Base-by-base conservation (phyloP, 148 eudicot species). In the Pharnaceum exiguum region DNA sequence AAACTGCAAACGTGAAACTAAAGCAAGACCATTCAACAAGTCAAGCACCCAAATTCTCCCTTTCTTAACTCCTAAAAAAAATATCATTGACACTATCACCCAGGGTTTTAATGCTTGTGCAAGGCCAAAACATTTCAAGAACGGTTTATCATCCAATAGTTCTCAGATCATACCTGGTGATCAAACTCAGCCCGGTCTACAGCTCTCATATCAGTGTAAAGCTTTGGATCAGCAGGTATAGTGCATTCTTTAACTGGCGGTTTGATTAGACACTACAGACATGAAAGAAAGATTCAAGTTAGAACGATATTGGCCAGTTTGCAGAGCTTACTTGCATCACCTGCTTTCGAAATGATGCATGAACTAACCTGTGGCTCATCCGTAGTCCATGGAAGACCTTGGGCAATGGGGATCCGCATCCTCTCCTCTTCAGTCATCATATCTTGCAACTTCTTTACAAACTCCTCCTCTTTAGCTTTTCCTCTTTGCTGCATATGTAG, bases 371-470 rank as follows among this genome's bases (percentile, higher is more conserved):
- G 84, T 26, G 97, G 96, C 53, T 85, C 86, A 61, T 87, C 97
- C 27, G 96, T 91, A 45, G 96, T 91, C 90, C 87, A 82, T 16
- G 97, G 97, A 60, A 91, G 90, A 59, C 94, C 90, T 77, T 82
- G 97, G 7, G 97, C 97, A 60, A 87, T 62, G 26, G 93, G 94
- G 67, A 87, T 72, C 58, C 90, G 82, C 65, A 72, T 81, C 74
- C 77, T 87, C 75, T 82, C 94, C 69, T 91, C 96, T 69, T 85
- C 87, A 29, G 59, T 67, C 74, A 71, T 69, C 79, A 70, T 72
- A 40, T 91, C 84, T 65, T 87, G 85, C 52, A 91, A 51, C 67
- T 87, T 91, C 59, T 82, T 85, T 51, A 64, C 51, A 58, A 91
- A 81, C 60, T 87, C 96, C 70, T 91, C 94, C 63, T 91, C 85